A percentile compares a stretch with the other conserved stretches of the same genome.
Evolutionary conservation across 2,329 filamentous ascomycete genomes (phyloP).

Genomic region (Fusarium sp.): DNA sequence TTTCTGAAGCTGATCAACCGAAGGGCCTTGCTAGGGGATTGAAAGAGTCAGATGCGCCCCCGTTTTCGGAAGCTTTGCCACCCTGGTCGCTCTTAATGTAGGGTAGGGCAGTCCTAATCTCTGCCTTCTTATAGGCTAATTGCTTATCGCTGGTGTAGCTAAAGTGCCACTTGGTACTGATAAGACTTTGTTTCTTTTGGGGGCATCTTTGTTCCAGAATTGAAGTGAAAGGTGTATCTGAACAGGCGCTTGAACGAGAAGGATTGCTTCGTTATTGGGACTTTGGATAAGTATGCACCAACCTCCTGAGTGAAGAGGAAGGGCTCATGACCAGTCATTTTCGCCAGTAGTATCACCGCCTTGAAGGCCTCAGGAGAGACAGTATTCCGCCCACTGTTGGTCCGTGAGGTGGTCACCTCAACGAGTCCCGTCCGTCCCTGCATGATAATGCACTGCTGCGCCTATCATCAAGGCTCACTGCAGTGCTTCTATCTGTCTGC

Average conservation of each 20-base stretch:
- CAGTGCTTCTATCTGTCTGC: not conserved
- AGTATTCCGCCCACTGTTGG: constrained; percentile 12
- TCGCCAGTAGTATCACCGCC: not conserved
- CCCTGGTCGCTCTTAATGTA: not conserved
- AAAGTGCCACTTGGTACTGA: constrained; percentile 10
- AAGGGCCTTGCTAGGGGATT: not conserved
- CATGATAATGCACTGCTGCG: constrained; percentile 11
- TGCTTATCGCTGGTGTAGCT: constrained; percentile 29
- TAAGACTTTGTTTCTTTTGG: constrained; percentile 10
- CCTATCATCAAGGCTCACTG: constrained; percentile 4
- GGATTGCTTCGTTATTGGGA: not conserved
- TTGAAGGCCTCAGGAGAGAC: constrained; percentile 25
- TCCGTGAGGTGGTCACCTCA: constrained; percentile 4
- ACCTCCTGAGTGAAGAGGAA: not conserved
- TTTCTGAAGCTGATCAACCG: constrained; percentile 22
- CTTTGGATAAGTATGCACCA: not conserved
- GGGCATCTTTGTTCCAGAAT: constrained; percentile 8
- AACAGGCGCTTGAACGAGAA: not conserved
- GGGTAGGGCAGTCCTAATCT: constrained; percentile 20
- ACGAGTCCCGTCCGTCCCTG: not conserved
- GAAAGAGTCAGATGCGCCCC: constrained; percentile 34
- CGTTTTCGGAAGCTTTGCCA: constrained; percentile 39
- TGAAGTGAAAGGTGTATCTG: not conserved
- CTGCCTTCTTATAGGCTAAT: constrained; percentile 31
- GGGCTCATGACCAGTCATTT: constrained; percentile 26